Evolutionary conservation across 129 eudicot species (phyloP).

Genomic region (Escallonia herrerae): DNA sequence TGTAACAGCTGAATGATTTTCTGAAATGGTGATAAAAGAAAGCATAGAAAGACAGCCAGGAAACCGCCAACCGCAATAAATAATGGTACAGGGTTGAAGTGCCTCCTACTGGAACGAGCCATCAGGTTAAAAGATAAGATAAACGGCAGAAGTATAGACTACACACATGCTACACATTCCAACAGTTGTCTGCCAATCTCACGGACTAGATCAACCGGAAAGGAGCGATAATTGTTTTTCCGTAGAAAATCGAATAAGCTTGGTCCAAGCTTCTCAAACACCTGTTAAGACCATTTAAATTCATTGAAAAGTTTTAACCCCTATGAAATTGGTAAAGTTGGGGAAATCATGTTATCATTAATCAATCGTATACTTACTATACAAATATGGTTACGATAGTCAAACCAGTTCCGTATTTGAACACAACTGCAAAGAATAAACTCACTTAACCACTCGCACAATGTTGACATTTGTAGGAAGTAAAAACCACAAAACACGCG

Average conservation of each 20-base stretch:
- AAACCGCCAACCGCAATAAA: background rate
- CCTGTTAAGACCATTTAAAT: constrained; percentile 45
- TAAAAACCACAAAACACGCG: constrained; percentile 2
- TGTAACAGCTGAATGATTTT: background rate
- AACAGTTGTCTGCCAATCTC: constrained; percentile 52
- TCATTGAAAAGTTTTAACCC: constrained; percentile 30
- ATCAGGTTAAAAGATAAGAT: background rate
- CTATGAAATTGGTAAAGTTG: constrained; percentile 9
- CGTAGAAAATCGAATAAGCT: constrained; percentile 54
- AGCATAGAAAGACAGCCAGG: background rate
- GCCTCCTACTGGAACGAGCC: constrained; percentile 7
- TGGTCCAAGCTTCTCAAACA: constrained; percentile 57
- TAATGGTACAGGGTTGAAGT: background rate
- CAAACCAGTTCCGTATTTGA: constrained; percentile 57
- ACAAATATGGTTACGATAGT: constrained; percentile 57
- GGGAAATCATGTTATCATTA: constrained; percentile 18
- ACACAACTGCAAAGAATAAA: constrained; percentile 49
- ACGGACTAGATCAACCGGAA: constrained; percentile 50
- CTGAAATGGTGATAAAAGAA: background rate
- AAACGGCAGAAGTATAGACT: constrained; percentile 15
- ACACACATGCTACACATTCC: constrained; percentile 62
- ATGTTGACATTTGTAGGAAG: constrained; percentile 10
- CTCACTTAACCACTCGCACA: constrained; percentile 16
- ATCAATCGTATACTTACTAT: constrained; percentile 36
- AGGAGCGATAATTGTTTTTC: constrained; percentile 42